Conservation (phyloP, 768 basidiomycete species). For the Cyathus striatus region DNA sequence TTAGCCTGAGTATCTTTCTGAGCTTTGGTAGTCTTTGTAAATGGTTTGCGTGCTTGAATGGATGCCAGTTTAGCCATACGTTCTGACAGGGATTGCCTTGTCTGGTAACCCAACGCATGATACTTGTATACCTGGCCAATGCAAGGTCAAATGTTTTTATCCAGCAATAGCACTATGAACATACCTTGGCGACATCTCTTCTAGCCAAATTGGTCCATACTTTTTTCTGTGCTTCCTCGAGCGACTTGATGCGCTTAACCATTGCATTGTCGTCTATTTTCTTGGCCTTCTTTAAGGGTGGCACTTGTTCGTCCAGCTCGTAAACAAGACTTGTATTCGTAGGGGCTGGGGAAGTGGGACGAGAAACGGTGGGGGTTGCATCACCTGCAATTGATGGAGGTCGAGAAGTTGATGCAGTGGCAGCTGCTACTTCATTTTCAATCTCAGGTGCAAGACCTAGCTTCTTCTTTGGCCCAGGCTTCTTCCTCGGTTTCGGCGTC, state of each 20-base stretch:
- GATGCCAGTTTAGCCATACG: slow-evolving; percentile 73
- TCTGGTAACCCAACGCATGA: slow-evolving; percentile 59
- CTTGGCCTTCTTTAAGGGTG: slow-evolving; percentile 70
- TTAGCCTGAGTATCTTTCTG: slow-evolving; percentile 82
- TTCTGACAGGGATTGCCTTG: slow-evolving; percentile 64
- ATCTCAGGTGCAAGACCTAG: slow-evolving; percentile 47
- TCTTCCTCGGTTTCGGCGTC: slow-evolving; percentile 56
- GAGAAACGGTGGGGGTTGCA: no score
- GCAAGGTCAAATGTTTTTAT: background rate
- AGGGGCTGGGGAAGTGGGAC: slow-evolving; percentile 61
- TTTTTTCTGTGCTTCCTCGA: slow-evolving; percentile 84
- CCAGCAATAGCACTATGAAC: background rate
- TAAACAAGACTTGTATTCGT: slow-evolving; percentile 58
- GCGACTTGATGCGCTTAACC: slow-evolving; percentile 66
- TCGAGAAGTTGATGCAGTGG: slow-evolving; percentile 65
- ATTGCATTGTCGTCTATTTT: slow-evolving; percentile 70
- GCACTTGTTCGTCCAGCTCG: slow-evolving; percentile 65
- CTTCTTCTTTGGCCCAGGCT: slow-evolving; percentile 52
- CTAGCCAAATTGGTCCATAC: slow-evolving; percentile 88
- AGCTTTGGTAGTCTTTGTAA: slow-evolving; percentile 67
- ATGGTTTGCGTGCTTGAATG: slow-evolving; percentile 74
- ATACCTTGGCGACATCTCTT: slow-evolving; percentile 78
- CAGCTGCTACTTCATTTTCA: slow-evolving; percentile 31
- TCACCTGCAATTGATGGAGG: no score
- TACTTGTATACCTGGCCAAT: slow-evolving; percentile 71